A percentile compares a stretch with the other conserved stretches of the same genome.
Evolutionary conservation across 805 yeast species (phyloP).

Genomic region (Lipomyces yamadae): DNA sequence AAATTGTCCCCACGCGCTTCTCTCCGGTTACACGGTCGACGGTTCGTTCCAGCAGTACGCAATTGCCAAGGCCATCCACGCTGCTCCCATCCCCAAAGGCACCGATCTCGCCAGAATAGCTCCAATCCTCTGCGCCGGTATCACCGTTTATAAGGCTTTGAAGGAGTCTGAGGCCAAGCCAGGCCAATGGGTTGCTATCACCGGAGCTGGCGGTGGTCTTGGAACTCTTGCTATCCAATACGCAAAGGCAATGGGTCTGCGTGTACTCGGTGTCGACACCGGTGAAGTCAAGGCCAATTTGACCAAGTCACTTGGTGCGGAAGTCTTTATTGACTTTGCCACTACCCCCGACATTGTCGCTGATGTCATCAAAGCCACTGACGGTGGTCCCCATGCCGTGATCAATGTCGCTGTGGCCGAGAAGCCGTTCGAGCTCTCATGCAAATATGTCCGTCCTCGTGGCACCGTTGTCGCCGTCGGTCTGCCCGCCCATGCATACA

Average conservation of each 20-base stretch:
- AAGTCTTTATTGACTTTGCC: constrained; percentile 63
- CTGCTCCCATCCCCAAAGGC: constrained; percentile 76
- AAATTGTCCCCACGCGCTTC: constrained; percentile 68
- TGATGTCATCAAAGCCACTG: constrained; percentile 61
- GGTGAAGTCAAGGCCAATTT: constrained; percentile 65
- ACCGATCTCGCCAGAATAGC: constrained; percentile 76
- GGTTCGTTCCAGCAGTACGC: constrained; percentile 93
- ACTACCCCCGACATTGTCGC: constrained; percentile 59
- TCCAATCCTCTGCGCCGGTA: constrained; percentile 89
- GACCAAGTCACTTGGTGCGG: constrained; percentile 67
- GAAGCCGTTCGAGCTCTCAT: constrained; percentile 65
- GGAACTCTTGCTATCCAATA: constrained; percentile 76
- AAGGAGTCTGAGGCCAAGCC: constrained; percentile 73
- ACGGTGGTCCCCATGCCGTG: constrained; percentile 79
- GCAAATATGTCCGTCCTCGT: constrained; percentile 63
- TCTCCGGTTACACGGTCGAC: constrained; percentile 87
- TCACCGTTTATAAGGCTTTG: constrained; percentile 88
- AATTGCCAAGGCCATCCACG: constrained; percentile 85
- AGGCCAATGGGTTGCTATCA: constrained; percentile 76
- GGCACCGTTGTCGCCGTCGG: constrained; percentile 78
- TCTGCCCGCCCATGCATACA: constrained; percentile 79
- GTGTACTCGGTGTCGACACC: constrained; percentile 74
- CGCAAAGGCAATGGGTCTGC: constrained; percentile 76
- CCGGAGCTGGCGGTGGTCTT: constrained; percentile 83
- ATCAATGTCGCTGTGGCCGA: constrained; percentile 77